phyloP scores from a whole-genome alignment of 495 filamentous ascomycete genomes.

The Arthonia radiata region DNA sequence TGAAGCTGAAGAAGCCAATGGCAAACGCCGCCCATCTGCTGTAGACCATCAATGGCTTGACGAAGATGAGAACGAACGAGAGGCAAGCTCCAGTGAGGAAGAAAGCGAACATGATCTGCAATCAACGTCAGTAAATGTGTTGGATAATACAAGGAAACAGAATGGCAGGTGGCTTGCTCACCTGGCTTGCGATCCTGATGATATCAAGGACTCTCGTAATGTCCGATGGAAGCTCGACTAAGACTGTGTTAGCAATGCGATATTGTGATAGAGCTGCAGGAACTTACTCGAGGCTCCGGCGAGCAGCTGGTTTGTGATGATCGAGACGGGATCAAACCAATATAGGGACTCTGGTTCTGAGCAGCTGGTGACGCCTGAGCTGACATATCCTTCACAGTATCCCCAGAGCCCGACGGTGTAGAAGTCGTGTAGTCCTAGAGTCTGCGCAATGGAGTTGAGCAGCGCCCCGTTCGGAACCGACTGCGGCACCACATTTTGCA shows the following conservation, averaged over 20 bases:
- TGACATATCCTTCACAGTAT: slow-evolving; percentile 65
- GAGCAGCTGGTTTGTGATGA: slow-evolving; percentile 52
- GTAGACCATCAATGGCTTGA: slow-evolving; percentile 29
- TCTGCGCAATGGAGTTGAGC: slow-evolving; percentile 73
- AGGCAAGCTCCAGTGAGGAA: slow-evolving; percentile 48
- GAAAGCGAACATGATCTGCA: slow-evolving; percentile 74
- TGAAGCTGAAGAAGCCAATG: slow-evolving; percentile 32
- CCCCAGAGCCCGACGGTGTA: slow-evolving; percentile 83
- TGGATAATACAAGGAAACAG: too few species aligned
- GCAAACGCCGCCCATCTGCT: slow-evolving; percentile 28
- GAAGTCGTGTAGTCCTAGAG: slow-evolving; percentile 75
- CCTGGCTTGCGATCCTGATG: slow-evolving; percentile 46
- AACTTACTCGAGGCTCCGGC: slow-evolving; percentile 50
- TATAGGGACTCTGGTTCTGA: slow-evolving; percentile 42
- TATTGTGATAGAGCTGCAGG: background rate
- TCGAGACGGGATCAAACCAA: slow-evolving; percentile 74
- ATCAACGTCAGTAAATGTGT: too few species aligned
- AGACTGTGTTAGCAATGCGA: background rate
- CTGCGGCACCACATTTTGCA: slow-evolving; percentile 53
- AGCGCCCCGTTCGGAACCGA: slow-evolving; percentile 49
- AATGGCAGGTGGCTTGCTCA: too few species aligned
- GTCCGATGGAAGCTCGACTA: slow-evolving; percentile 52
- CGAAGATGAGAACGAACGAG: slow-evolving; percentile 39
- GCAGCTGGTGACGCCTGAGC: slow-evolving; percentile 48
- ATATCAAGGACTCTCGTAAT: slow-evolving; percentile 47